Evolutionary conservation across 345 rosid genomes (phyloP).

Genomic region (Mallotus nudiflorus): DNA sequence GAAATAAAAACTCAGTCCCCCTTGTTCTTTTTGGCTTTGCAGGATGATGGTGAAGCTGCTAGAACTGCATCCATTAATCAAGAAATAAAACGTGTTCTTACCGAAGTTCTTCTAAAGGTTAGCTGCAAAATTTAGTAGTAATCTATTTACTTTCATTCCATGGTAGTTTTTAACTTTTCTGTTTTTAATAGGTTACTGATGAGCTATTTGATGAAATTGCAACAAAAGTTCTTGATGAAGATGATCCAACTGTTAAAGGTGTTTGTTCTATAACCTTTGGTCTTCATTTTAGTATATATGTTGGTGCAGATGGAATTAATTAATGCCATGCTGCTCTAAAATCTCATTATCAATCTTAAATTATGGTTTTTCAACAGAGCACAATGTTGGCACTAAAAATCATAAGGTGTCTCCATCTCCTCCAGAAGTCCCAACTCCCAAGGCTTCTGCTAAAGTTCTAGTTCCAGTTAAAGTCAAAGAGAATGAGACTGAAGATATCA

Average conservation of each 20-base stretch:
- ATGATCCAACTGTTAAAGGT: conserved; percentile 61
- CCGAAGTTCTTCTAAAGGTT: conserved; percentile 96
- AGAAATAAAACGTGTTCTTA: conserved; percentile 88
- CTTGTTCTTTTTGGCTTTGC: conserved; percentile 24
- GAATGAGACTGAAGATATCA: conserved; percentile 33
- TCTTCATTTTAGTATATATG: neutral
- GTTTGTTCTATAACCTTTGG: conserved; percentile 19
- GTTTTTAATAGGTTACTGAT: conserved; percentile 78
- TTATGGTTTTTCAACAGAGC: conserved; percentile 44
- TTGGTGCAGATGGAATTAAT: conserved; percentile 14
- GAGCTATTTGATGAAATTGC: conserved; percentile 97
- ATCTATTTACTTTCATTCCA: conserved; percentile 12
- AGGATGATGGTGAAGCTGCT: conserved; percentile 82
- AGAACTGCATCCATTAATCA: conserved; percentile 73
- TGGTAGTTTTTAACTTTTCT: conserved; percentile 20
- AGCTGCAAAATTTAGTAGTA: conserved; percentile 26
- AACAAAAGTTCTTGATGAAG: conserved; percentile 79
- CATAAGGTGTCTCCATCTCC: conserved; percentile 41
- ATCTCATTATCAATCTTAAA: conserved; percentile 5
- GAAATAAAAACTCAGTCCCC: neutral
- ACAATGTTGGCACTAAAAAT: conserved; percentile 33
- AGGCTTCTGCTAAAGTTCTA: conserved; percentile 52
- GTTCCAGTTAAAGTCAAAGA: conserved; percentile 46
- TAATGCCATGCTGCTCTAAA: neutral
- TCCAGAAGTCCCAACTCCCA: conserved; percentile 37